Percentiles rank a stretch among this genome's conserved stretches.
Conservation (phyloP, 768 basidiomycete genomes). For the Sutorius australiensis region DNA sequence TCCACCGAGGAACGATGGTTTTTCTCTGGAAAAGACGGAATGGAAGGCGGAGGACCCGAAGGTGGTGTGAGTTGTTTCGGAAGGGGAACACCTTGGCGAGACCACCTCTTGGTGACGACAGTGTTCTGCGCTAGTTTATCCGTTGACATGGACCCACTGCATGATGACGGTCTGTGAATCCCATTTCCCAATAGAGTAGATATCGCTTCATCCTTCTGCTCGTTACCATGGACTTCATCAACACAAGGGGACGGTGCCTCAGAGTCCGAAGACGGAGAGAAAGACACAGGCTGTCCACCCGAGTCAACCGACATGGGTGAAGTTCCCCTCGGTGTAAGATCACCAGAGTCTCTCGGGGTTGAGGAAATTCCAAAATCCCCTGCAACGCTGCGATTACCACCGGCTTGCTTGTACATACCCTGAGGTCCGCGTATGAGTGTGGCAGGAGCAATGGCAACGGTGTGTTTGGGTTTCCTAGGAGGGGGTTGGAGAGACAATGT, state of each 20-base stretch:
- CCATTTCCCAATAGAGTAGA: not conserved
- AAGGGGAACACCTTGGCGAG: constrained; percentile 43
- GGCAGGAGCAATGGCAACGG: not conserved
- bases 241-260: not conserved
- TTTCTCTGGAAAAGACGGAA: constrained; percentile 31
- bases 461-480: constrained; percentile 28
- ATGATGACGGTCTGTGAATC: not conserved
- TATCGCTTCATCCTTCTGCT: constrained; percentile 1
- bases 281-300: not conserved
- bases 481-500: constrained; percentile 34
- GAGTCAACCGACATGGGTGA: constrained; percentile 6
- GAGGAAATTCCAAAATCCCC: constrained; percentile 28
- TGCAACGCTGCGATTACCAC: constrained; percentile 28
- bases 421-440: constrained; percentile 5
- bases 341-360: constrained; percentile 7
- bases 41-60: constrained; percentile 53
- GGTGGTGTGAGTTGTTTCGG: constrained; percentile 58
- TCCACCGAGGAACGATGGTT: constrained; percentile 23
- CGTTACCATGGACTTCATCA: not conserved
- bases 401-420: constrained; percentile 24
- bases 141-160: constrained; percentile 16
- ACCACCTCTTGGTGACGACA: constrained; percentile 47
- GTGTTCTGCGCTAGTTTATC: constrained; percentile 24
- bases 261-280: not conserved
- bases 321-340: constrained; percentile 8